phyloP scores from a whole-genome alignment of 2,329 filamentous ascomycete genomes.

The Colletotrichum lindemuthianum region DNA sequence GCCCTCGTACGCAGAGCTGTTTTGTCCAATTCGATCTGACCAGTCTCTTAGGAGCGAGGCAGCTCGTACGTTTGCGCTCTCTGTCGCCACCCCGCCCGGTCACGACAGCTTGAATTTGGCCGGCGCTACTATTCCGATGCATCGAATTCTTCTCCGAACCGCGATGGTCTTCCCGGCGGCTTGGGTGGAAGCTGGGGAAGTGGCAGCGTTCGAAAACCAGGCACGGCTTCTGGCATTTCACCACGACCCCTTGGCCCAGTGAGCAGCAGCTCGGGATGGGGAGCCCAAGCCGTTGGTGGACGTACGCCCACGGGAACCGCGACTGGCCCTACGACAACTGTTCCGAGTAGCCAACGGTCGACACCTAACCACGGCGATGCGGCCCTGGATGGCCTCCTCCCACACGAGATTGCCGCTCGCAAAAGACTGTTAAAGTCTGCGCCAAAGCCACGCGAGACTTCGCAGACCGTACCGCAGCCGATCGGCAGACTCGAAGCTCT shows the following conservation, averaged over 20 bases:
- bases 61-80: constrained; percentile 53
- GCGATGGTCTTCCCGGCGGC: not conserved
- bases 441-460: not conserved
- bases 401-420: constrained; percentile 51
- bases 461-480: not conserved
- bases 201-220: not conserved
- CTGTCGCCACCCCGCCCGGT: constrained; percentile 45
- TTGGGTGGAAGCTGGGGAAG: not conserved
- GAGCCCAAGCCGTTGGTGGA: constrained; percentile 17
- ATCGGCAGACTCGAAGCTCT: no score
- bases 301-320: not conserved
- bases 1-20: not conserved
- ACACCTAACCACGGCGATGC: not conserved
- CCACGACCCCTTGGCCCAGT: constrained; percentile 8
- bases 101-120: constrained; percentile 13
- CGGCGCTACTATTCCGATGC: constrained; percentile 32
- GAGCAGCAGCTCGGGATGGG: constrained; percentile 20
- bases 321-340: not conserved
- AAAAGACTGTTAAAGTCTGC: constrained; percentile 34
- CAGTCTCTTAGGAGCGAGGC: constrained; percentile 45
- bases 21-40: constrained; percentile 18
- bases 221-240: not conserved
- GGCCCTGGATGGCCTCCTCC: constrained; percentile 43
- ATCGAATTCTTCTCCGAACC: constrained; percentile 9
- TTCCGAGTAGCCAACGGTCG: not conserved